Evolutionary conservation across 306 rosid species (phyloP).

Genomic region (Gastrolobium villosum): DNA sequence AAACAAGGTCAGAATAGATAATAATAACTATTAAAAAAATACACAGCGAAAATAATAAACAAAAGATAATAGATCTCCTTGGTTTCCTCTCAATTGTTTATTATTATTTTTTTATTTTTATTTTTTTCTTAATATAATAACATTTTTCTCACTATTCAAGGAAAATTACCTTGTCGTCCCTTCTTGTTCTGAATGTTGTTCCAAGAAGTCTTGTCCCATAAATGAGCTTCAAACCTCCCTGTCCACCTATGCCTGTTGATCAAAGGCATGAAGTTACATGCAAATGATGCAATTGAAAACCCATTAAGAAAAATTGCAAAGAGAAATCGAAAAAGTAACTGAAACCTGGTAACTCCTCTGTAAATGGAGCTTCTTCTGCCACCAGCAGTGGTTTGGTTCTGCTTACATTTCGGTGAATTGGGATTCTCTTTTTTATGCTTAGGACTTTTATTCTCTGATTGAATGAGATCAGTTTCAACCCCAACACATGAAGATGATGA

Average conservation of each 20-base stretch:
- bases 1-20: conserved; percentile 66
- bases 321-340: background rate
- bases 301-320: background rate
- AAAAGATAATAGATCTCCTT: conserved; percentile 61
- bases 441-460: conserved; percentile 43
- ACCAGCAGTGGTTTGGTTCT: conserved; percentile 19
- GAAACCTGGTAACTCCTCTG: conserved; percentile 94
- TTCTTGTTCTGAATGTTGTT: conserved; percentile 86
- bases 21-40: conserved; percentile 14
- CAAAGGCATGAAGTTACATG: conserved; percentile 54
- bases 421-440: conserved; percentile 53
- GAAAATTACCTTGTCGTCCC: conserved; percentile 84
- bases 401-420: conserved; percentile 51
- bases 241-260: conserved; percentile 93
- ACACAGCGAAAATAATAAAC: conserved; percentile 20
- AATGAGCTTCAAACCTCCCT: conserved; percentile 96
- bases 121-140: conserved; percentile 20
- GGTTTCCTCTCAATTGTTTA: conserved; percentile 48
- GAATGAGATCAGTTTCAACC: conserved; percentile 25
- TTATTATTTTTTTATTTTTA: background rate
- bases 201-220: conserved; percentile 97
- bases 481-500: conserved; percentile 60
- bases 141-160: background rate
- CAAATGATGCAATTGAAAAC: conserved; percentile 52
- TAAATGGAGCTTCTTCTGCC: conserved; percentile 83